These are phyloP conservation scores for Rhododendron simsii DNA, from an alignment of 148 eudicot genomes.

Conservation along the genomic window DNA sequence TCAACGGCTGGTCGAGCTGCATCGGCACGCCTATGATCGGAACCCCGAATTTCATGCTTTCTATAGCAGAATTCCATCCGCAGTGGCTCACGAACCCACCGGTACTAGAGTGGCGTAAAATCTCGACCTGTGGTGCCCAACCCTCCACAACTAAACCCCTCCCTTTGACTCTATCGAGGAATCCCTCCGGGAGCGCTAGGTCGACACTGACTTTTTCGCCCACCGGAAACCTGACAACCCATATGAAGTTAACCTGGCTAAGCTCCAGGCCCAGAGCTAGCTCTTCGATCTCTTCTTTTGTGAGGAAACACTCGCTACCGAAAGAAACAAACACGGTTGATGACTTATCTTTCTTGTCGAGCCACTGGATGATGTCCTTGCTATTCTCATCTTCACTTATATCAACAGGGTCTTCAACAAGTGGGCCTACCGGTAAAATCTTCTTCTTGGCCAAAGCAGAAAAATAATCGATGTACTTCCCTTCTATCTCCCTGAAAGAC, in stretches of 20 bases:
- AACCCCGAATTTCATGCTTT: slow-evolving; percentile 20
- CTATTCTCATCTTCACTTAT: not conserved
- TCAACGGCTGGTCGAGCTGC: slow-evolving; percentile 32
- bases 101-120: slow-evolving; percentile 13
- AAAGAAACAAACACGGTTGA: slow-evolving; percentile 28
- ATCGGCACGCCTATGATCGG: slow-evolving; percentile 27
- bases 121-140: slow-evolving; percentile 31
- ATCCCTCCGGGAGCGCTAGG: slow-evolving; percentile 24
- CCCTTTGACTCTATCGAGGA: slow-evolving; percentile 13
- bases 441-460: not conserved
- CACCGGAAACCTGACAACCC: slow-evolving; percentile 21
- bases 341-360: slow-evolving; percentile 4
- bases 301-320: slow-evolving; percentile 26
- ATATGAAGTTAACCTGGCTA: slow-evolving; percentile 20
- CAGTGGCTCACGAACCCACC: slow-evolving; percentile 40
- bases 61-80: slow-evolving; percentile 32
- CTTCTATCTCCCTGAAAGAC: slow-evolving; percentile 14
- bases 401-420: not conserved
- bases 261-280: slow-evolving; percentile 27
- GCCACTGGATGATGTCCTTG: slow-evolving; percentile 18
- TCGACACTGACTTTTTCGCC: slow-evolving; percentile 9
- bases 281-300: slow-evolving; percentile 20
- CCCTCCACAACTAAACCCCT: slow-evolving; percentile 22
- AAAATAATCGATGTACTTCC: slow-evolving; percentile 21
- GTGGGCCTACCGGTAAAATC: slow-evolving; percentile 24